Evolutionary conservation across 2,329 filamentous ascomycete genomes (phyloP), one percentile per base, ranked within the genome.

Genomic region (Fusarium poae): DNA sequence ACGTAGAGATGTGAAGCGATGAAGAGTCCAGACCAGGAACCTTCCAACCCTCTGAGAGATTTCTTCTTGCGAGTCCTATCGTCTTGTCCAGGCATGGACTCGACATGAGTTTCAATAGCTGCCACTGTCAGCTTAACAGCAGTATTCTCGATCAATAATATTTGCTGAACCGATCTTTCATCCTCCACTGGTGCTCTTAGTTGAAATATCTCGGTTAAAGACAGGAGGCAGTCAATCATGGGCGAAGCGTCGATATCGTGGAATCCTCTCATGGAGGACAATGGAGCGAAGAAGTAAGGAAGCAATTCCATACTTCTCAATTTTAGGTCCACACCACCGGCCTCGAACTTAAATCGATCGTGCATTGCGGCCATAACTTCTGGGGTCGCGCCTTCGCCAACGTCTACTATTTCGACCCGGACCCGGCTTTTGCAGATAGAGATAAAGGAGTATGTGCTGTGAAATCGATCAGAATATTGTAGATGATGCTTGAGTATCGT

Each of bases 401-500:
- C n/a, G 4, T 30, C 27, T 0, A 39, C 35, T 20, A 39, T 7
- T 21, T 39, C 35, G 1, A 20, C 5, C 12, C 25, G 27, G 12
- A 45, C 27, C 8, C 43, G 43, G 43, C 43, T 45, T 45, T 45
- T 45, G 27, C 43, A 45, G n/a, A 29, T 29, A 6, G 43, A 45
- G 30, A 45, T 45, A 6, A 45, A 45, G 2, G n/a, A 30, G n/a
- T 45, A 45, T 10, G 43, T 45, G 6, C 43, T 45, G 3, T 45
- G 2, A 3, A 3, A 1, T 30, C 12, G 10, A 8, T 45, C 4
- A 45, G n/a, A 18, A n/a, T 13, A 29, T 13, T 4, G 6, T 27
- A n/a, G 23, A 44, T 4, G 1, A 21, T 3, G 8, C 3, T 30
- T 4, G 2, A 9, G 3, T 13, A 0, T 2, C 20, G 13, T 10